These are phyloP conservation scores for Saturnispora diversa DNA, from an alignment of 805 yeast genomes.

Conservation along the genomic window DNA sequence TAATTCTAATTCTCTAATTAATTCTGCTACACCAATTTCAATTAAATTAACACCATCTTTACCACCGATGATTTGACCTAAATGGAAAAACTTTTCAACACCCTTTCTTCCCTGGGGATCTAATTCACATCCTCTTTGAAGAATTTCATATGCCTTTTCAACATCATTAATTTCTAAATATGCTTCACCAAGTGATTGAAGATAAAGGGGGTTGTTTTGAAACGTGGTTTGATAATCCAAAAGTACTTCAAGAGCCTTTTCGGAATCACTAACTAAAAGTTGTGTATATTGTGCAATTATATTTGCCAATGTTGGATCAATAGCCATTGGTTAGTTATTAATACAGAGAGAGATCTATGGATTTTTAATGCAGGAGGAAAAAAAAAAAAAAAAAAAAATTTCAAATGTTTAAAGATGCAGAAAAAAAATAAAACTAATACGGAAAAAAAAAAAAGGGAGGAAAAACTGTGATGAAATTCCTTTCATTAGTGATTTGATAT, in stretches of 20 bases:
- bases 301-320: constrained; percentile 7
- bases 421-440: no score
- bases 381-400: background rate
- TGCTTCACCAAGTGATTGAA: constrained; percentile 65
- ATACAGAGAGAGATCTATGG: no score
- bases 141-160: constrained; percentile 63
- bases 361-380: no score
- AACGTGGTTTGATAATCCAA: constrained; percentile 32
- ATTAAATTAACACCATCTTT: constrained; percentile 56
- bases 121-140: constrained; percentile 52
- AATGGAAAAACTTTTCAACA: constrained; percentile 75
- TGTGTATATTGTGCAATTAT: constrained; percentile 22
- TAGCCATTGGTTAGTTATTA: constrained; percentile 7
- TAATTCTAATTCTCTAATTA: constrained; percentile 33
- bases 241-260: constrained; percentile 43
- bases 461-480: no score
- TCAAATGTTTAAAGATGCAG: no score
- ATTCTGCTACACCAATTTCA: constrained; percentile 51
- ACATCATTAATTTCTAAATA: constrained; percentile 73
- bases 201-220: constrained; percentile 35
- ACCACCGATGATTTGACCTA: constrained; percentile 90
- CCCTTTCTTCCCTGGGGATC: constrained; percentile 63
- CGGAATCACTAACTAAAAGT: constrained; percentile 39
- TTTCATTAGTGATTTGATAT: no score
- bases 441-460: no score